phyloP scores from a whole-genome alignment of 306 rosid species.

The Cucurbita argyrosperma region DNA sequence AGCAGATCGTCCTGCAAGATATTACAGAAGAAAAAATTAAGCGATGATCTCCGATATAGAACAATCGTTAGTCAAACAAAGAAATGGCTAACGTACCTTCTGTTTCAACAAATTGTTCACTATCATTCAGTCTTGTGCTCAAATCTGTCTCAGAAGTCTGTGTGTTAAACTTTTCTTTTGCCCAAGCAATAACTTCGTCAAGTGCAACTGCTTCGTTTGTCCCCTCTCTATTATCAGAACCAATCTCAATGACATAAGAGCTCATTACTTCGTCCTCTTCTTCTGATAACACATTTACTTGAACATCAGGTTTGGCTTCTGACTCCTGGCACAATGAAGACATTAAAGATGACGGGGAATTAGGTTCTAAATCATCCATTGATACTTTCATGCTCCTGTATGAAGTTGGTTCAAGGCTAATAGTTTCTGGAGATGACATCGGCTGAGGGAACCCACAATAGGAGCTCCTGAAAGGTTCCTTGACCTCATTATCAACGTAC shows the following conservation, averaged over 20 bases:
- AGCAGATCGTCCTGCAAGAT: constrained; percentile 31
- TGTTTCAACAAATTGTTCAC: constrained; percentile 21
- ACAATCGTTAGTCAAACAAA: not conserved
- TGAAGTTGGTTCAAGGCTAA: constrained; percentile 46
- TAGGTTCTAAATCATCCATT: constrained; percentile 44
- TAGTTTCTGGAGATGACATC: constrained; percentile 64
- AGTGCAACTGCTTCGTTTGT: constrained; percentile 43
- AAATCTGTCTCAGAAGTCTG: constrained; percentile 36
- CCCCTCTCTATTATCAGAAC: constrained; percentile 43
- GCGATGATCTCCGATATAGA: not conserved
- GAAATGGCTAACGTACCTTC: constrained; percentile 25
- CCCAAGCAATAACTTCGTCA: constrained; percentile 98
- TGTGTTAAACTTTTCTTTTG: constrained; percentile 62
- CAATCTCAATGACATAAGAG: constrained; percentile 78
- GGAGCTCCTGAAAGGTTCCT: constrained; percentile 29
- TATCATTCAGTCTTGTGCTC: constrained; percentile 18
- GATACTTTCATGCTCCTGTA: constrained; percentile 38
- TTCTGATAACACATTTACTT: constrained; percentile 18
- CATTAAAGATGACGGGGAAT: constrained; percentile 53
- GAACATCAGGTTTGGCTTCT: constrained; percentile 31
- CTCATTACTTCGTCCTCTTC: constrained; percentile 43
- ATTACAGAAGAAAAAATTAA: not conserved
- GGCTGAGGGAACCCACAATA: constrained; percentile 41
- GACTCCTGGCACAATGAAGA: constrained; percentile 55
- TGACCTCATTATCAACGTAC: constrained; percentile 26